Base-by-base conservation (phyloP, 371 early-diverging fungal species). In the Entomophthora muscae region DNA sequence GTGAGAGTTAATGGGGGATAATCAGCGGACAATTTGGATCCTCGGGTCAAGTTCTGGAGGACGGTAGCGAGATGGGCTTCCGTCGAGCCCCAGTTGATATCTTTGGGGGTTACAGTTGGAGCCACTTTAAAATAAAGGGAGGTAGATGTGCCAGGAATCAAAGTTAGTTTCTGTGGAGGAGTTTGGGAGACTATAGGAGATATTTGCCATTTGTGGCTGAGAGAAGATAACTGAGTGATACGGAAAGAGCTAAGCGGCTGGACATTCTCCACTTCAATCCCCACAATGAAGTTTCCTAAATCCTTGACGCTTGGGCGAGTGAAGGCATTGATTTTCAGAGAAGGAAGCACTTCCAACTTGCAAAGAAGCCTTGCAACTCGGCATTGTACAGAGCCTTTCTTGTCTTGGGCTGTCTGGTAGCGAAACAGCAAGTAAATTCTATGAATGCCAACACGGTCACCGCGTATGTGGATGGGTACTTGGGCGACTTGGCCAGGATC, bases 271-370 rank as follows among this genome's bases (percentile, higher is more conserved):
- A 90, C 80, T 78, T 95, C 96, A 28, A 95, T 79, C 1, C 93
- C 94, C 7, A 96, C 75, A 27, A 93, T 82, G 63, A 86, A 90
- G 66, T 90, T 90, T 66, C 83, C 79, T 2, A 88, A 74, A 3
- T 73, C 72, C 22, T 76, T 76, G 13, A 83, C 74, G 61, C 91
- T 89, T 0, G 89, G 89, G n/a, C 94, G 75, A 1, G 95, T 90
- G 69, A 93, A 93, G 0, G 92, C 91, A 67, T 91, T 92, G 71
- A 96, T 87, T 60, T 89, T 83, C 27, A 96, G 76, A 0, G 92
- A 91, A 2, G 94, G 90, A 26, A 80, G 66, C 0, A 96, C 92
- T 69, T 0, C 73, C 63, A 1, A 82, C 53, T 0, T 78, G 74
- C 71, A 80, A 82, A 17, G 82, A 77, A n/a, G 86, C 66, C 23